These are phyloP conservation scores for Grosmannia penicillata DNA, from an alignment of 2,329 filamentous ascomycete genomes.

Conservation along the genomic window DNA sequence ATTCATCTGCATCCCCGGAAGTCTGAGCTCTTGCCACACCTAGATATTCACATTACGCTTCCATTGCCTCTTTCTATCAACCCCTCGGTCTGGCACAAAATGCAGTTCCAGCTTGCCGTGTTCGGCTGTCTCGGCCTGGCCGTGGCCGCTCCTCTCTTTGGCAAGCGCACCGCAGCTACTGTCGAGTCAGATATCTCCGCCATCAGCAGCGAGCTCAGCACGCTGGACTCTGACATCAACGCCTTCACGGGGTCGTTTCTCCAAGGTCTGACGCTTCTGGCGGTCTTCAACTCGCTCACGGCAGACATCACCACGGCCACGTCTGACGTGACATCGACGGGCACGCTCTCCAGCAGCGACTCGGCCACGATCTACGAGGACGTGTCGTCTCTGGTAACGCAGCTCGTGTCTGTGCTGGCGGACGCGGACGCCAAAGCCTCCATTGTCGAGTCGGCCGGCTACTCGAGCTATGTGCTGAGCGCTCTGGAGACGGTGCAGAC, in stretches of 20 bases:
- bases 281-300: background rate
- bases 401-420: background rate
- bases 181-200: background rate
- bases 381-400: background rate
- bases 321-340: background rate
- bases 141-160: background rate
- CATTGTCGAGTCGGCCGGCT: no score
- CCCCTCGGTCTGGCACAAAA: no score
- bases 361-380: background rate
- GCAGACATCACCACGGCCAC: background rate
- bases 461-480: background rate
- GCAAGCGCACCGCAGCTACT: background rate
- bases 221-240: background rate
- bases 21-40: no score
- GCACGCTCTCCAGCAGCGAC: background rate
- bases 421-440: background rate
- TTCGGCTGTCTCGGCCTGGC: background rate
- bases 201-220: background rate
- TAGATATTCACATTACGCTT: no score
- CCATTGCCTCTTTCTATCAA: no score
- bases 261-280: background rate
- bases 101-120: no score
- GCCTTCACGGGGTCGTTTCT: background rate
- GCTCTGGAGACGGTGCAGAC: constrained; percentile 13
- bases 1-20: no score